Evolutionary conservation across 2,329 filamentous ascomycete species (phyloP).

Genomic region (Diaporthe sp.): DNA sequence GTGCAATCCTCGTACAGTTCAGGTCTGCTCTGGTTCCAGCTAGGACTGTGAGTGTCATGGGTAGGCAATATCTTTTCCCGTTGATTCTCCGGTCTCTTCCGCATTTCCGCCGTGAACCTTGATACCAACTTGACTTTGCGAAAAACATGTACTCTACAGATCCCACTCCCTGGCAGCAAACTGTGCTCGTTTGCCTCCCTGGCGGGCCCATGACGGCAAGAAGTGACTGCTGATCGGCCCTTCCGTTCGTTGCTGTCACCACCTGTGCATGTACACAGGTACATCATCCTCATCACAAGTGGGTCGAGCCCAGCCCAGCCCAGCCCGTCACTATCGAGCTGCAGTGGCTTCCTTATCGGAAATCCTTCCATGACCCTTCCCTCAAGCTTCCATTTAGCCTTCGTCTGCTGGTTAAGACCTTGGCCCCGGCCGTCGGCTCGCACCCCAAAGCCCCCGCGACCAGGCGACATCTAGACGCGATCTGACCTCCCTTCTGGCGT

Average conservation of each 20-base stretch:
- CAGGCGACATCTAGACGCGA: neutral
- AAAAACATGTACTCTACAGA: neutral
- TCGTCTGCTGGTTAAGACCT: slow-evolving; percentile 1
- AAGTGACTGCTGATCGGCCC: slow-evolving; percentile 29
- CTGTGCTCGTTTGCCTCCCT: neutral
- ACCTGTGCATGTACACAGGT: slow-evolving; percentile 22
- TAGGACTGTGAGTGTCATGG: neutral
- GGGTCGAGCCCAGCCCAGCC: slow-evolving; percentile 21
- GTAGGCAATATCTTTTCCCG: slow-evolving; percentile 20
- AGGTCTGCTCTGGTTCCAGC: slow-evolving; percentile 4
- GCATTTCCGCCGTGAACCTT: slow-evolving; percentile 26
- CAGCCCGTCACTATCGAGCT: slow-evolving; percentile 15
- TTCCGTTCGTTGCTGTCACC: slow-evolving; percentile 11
- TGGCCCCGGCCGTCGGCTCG: slow-evolving; percentile 14
- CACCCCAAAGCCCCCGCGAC: slow-evolving; percentile 13
- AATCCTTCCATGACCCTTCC: slow-evolving; percentile 37
- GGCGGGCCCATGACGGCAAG: slow-evolving; percentile 13
- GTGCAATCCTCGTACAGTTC: neutral
- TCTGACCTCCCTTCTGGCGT: slow-evolving; percentile 27
- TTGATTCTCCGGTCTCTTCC: slow-evolving; percentile 26
- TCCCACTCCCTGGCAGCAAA: neutral
- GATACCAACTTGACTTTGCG: neutral
- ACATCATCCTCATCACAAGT: neutral
- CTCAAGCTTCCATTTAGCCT: slow-evolving; percentile 34
- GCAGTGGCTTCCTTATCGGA: slow-evolving; percentile 1